Evolutionary conservation across 1,284 basidiomycete species (phyloP), one percentile per base, ranked within the genome.

Genomic region (Irpex sp.): DNA sequence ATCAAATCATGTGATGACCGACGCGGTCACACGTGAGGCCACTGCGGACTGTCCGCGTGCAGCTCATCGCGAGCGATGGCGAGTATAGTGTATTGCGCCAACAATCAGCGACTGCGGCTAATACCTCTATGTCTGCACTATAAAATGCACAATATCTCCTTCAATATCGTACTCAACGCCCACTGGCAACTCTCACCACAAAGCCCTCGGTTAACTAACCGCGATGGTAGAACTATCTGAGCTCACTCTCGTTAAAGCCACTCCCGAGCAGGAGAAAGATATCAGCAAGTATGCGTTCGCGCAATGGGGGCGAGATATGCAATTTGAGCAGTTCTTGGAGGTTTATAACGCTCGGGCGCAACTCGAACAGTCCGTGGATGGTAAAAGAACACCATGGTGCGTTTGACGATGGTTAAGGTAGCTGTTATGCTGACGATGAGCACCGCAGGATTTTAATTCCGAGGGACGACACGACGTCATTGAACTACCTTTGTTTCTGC

Each of bases 401-500:
- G 73, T 69, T 44, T 49, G 6, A 54, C 65, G 65, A 22, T 38
- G 54, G 32, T 15, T n/a, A 49, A 49, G 32, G 32, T 32, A 32
- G 32, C 45, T 49, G 22, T 59, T 64, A 7, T 20, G 18, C 44
- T 63, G 27, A 49, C 65, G 43, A 18, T 45, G 59, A 71, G 87
- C 32, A 32, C 32, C 4, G 32, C 32, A 32, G 86, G 86, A 84
- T 86, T 0, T 77, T 88, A 7, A 85, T 82, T 49, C 85, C 83
- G 2, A 77, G 83, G 62, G 76, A 78, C 43, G 76, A 85, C 70
- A 80, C 84, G 0, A 75, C 76, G 1, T 84, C 85, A 1, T 71
- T 85, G 4, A 80, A 86, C 69, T 85, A 86, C 70, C 79, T 81
- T 76, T 85, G 84, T 71, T 79, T 85, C 54, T 87, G 86, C 71